Evolutionary conservation across 176 grass and related monocot species (phyloP).

Genomic region (Rhynchospora breviuscula): DNA sequence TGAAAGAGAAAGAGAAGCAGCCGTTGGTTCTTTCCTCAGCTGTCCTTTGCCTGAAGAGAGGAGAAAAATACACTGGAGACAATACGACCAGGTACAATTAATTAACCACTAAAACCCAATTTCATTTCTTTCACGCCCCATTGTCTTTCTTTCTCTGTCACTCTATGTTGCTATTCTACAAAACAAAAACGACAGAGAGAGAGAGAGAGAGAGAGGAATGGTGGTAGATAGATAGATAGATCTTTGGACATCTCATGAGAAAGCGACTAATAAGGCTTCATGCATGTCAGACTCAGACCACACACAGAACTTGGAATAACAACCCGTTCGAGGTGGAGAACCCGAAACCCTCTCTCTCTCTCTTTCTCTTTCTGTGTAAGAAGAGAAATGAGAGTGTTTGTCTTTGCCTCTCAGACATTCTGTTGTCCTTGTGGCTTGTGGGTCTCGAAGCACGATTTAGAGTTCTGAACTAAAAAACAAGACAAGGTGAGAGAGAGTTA

Average conservation of each 20-base stretch:
- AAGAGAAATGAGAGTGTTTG: too few species aligned
- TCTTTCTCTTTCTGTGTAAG: not conserved
- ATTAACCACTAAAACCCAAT: too few species aligned
- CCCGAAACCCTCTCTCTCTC: not conserved
- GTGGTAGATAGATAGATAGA: too few species aligned
- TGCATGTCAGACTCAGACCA: too few species aligned
- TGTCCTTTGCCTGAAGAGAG: not conserved
- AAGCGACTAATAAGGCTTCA: too few species aligned
- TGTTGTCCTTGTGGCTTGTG: not conserved
- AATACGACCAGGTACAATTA: not conserved
- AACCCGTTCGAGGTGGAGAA: not conserved
- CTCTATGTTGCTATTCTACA: too few species aligned
- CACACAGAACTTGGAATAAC: not conserved
- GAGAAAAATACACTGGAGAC: not conserved
- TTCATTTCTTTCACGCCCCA: too few species aligned
- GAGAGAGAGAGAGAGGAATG: too few species aligned
- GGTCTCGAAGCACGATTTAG: constrained; percentile 6
- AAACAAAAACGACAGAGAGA: too few species aligned
- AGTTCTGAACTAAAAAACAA: not conserved
- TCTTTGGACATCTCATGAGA: too few species aligned
- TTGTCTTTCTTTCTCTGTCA: too few species aligned
- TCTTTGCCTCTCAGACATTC: not conserved
- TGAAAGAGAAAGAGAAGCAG: not conserved
- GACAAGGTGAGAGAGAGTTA: not conserved
- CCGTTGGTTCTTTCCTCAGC: not conserved